These are phyloP conservation scores for Solanum chacoense DNA, from an alignment of 305 asterid genomes.

Conservation along the genomic window DNA sequence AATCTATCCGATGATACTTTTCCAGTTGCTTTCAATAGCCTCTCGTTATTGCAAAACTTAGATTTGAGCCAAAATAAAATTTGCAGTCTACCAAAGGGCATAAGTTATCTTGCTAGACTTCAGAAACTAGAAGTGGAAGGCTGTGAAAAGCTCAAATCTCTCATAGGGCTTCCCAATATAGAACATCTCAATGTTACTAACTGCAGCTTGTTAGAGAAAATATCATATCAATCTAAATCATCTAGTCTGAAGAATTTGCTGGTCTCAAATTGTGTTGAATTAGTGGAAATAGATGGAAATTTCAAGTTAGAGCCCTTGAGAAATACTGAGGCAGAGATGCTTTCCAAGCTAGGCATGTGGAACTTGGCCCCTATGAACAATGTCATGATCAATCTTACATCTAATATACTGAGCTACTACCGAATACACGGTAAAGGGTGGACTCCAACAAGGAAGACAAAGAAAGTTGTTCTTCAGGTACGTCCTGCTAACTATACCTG, in stretches of 20 bases:
- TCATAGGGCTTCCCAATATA: background rate
- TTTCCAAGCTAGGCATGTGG: background rate
- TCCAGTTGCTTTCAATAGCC: conserved; percentile 6
- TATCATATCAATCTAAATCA: conserved; percentile 3
- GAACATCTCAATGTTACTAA: background rate
- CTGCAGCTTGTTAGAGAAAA: conserved; percentile 1
- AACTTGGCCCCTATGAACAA: background rate
- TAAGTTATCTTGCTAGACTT: background rate
- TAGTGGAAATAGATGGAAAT: conserved; percentile 7
- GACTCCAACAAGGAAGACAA: conserved; percentile 3
- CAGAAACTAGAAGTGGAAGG: background rate
- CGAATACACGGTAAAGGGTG: background rate
- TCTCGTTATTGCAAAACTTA: background rate
- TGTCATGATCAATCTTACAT: background rate
- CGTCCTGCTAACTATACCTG: background rate
- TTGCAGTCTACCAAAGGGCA: conserved; percentile 4
- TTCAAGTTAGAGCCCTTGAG: conserved; percentile 3
- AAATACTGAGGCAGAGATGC: background rate
- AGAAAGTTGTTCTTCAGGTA: conserved; percentile 5
- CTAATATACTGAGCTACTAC: conserved; percentile 3
- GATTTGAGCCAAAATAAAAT: conserved; percentile 5
- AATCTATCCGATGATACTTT: conserved; percentile 1
- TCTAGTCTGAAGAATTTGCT: background rate
- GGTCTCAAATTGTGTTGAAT: background rate
- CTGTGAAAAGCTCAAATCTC: conserved; percentile 5